Evolutionary conservation across 2,329 filamentous ascomycete genomes (phyloP), one percentile per base, ranked within the genome.

Genomic region (Ceratocystiopsis sp.): DNA sequence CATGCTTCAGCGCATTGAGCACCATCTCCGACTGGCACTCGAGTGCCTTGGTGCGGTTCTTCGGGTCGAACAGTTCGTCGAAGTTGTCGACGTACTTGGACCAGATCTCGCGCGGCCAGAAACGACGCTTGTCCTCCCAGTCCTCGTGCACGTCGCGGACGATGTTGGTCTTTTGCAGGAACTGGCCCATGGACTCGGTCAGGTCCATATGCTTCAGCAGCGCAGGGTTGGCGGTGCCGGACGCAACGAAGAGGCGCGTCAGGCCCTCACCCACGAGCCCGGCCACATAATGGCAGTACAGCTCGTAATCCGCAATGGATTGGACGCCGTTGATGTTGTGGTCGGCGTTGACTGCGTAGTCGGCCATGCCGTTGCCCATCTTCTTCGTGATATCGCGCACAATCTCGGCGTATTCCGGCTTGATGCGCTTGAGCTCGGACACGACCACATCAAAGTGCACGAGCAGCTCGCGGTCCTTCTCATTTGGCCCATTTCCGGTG

Each of bases 321-420:
- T 85, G 71, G 46, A 96, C 80, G 40, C 85, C 85, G 46, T 85
- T 76, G 50, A 73, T 66, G 53, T 86, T 84, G 61, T 82, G 73
- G 53, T 91, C 84, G 14, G 84, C 79, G 54, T 93, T 91, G 52
- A 82, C 69, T 36, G 75, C 83, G 59, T 93, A 98, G 63, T 98
- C 89, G 25, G 91, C 91, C 91, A 98, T 98, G 52, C 91, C 91
- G 56, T 96, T 87, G 50, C 87, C 89, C 91, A 98, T 98, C 64
- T 85, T 83, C 56, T 78, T 68, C 32, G 86, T 85, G 57, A 96
- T 94, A 54, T 96, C 89, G 62, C 80, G 80, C 62, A 98, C 91
- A 57, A 96, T 87, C 8, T 69, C 73, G 60, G 73, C 75, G 65
- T 98, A 96, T 44, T 73, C 75, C 40, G 78, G 74, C 67, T 95